A percentile compares a stretch with the other conserved stretches of the same genome.
These are phyloP conservation scores for Carpinus viminea DNA, from an alignment of 306 rosid species.

Conservation along the genomic window DNA sequence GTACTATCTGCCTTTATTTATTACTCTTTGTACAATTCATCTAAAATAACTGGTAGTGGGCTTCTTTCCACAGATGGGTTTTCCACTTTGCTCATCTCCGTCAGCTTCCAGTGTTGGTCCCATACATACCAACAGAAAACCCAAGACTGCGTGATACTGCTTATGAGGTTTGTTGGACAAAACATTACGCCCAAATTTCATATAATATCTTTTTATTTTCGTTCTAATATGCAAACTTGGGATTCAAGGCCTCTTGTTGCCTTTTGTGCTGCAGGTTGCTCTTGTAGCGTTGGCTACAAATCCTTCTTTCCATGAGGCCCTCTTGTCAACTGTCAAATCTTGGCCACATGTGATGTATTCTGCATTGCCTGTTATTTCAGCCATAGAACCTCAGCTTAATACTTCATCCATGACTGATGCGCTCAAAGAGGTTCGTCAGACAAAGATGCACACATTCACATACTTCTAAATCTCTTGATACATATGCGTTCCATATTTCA, in stretches of 20 bases:
- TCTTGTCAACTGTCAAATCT: slow-evolving; percentile 69
- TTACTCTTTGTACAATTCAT: slow-evolving; percentile 13
- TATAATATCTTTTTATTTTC: not conserved
- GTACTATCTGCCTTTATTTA: slow-evolving; percentile 39
- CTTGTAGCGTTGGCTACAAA: slow-evolving; percentile 92
- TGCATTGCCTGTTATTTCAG: slow-evolving; percentile 79
- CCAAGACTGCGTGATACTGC: slow-evolving; percentile 91
- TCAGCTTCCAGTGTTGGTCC: slow-evolving; percentile 93
- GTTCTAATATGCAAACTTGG: slow-evolving; percentile 16
- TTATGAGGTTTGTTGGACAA: slow-evolving; percentile 74
- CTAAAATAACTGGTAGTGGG: slow-evolving; percentile 34
- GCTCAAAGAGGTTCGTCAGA: slow-evolving; percentile 75
- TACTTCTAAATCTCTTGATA: not conserved
- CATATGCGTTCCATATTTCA: slow-evolving; percentile 16
- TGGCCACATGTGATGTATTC: slow-evolving; percentile 89
- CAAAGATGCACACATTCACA: not conserved
- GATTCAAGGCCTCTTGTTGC: slow-evolving; percentile 22
- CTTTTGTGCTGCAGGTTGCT: slow-evolving; percentile 70
- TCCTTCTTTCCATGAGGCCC: slow-evolving; percentile 80
- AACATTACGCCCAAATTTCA: slow-evolving; percentile 10
- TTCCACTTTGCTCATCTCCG: slow-evolving; percentile 99
- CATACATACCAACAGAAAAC: slow-evolving; percentile 82
- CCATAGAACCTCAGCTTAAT: slow-evolving; percentile 92
- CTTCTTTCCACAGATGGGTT: slow-evolving; percentile 75
- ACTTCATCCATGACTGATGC: slow-evolving; percentile 80